Base-by-base conservation (phyloP, 2,329 filamentous ascomycete genomes). In the Periconia macrospinosa region DNA sequence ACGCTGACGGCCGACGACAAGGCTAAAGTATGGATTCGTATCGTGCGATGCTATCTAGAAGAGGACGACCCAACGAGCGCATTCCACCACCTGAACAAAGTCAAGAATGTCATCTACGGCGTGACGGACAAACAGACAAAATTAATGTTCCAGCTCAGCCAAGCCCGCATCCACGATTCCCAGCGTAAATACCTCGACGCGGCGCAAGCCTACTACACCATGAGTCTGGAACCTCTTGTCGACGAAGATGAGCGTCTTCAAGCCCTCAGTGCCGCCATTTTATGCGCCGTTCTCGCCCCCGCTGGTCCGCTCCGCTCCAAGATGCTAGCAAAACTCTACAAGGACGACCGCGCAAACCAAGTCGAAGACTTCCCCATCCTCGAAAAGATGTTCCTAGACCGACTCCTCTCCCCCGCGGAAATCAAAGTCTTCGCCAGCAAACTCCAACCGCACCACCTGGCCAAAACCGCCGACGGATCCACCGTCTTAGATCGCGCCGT, bases 311-410 rank as follows among this genome's bases (percentile, higher is more conserved):
- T 87, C 67, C 86, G 94, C 50, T 91, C 89, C 58, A 86, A 90
- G 45, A 86, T 88, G 42, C 83, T 99, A 17, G 91, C 86, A 5
- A 87, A 89, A 49, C 79, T 99, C 14, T 96, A 96, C 83, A 96
- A 96, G 75, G 94, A 99, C 74, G 94, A 97, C 61, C 85, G 94
- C 30, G 83, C 90, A 0, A 79, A 81, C 3, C 84, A 86, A 47
- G 83, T 94, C 2, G 84, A 88, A 30, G 91, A 97, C 75, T 93
- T 89, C 69, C 81, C 86, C 46, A 97, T 99, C 50, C 79, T 99
- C 14, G 94, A 97, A 79, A 97, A 97, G 80, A 97, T 99, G 85
- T 96, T 96, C 74, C 82, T 97, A 46, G 91, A 97, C 74, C 86
- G 92, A 6, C 80, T 99, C 3, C 81, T 99, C 46, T 84, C 85